Conservation (phyloP, 2,329 filamentous ascomycete genomes). For the Penicillium sp. region DNA sequence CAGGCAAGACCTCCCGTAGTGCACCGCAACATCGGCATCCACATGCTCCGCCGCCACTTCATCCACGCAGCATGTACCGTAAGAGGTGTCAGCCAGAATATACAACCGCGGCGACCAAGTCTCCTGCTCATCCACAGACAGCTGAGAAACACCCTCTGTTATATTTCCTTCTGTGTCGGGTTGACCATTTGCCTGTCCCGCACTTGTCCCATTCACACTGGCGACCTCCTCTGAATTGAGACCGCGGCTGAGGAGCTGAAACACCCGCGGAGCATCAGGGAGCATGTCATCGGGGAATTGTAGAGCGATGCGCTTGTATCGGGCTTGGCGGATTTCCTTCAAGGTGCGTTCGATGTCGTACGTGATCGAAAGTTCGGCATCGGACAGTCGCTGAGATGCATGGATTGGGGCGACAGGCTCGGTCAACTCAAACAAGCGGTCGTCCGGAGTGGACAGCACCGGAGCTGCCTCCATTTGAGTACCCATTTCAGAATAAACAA, state of each 20-base stretch:
- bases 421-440: constrained; percentile 59
- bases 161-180: constrained; percentile 15
- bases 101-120: constrained; percentile 57
- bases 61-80: constrained; percentile 95
- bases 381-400: constrained; percentile 44
- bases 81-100: constrained; percentile 92
- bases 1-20: constrained; percentile 90
- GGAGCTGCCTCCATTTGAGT: constrained; percentile 49
- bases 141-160: constrained; percentile 26
- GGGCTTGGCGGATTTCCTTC: constrained; percentile 68
- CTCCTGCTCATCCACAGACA: constrained; percentile 26
- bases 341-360: constrained; percentile 87
- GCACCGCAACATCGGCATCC: constrained; percentile 84
- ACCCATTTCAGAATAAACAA: constrained; percentile 22
- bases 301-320: constrained; percentile 77
- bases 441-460: constrained; percentile 63
- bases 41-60: constrained; percentile 95
- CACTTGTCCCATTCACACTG: constrained; percentile 11
- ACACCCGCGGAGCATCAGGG: constrained; percentile 77
- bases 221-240: constrained; percentile 37
- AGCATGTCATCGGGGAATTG: constrained; percentile 97
- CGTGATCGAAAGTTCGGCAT: constrained; percentile 70
- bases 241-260: constrained; percentile 61
- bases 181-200: constrained; percentile 13
- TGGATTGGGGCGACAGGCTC: constrained; percentile 41